Evolutionary conservation across 2,329 filamentous ascomycete species (phyloP).

Genomic region (Dendryphion nanum): DNA sequence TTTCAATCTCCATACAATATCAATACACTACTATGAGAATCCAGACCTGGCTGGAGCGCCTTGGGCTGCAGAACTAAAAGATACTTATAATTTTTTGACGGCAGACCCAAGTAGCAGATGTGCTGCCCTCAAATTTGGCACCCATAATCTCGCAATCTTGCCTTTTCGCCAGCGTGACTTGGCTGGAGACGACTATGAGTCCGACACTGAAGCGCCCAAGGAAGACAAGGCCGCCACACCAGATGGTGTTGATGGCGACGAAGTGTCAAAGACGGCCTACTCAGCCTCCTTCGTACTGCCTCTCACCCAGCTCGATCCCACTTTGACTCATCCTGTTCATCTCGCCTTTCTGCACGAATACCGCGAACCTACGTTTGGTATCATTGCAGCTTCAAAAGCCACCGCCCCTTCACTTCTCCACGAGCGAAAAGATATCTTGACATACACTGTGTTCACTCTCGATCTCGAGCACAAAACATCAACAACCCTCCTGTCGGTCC

Average conservation of each 20-base stretch:
- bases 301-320: slow-evolving; percentile 82
- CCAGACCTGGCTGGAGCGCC: slow-evolving; percentile 82
- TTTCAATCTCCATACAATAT: slow-evolving; percentile 78
- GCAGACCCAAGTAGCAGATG: slow-evolving; percentile 92
- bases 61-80: slow-evolving; percentile 73
- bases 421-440: slow-evolving; percentile 79
- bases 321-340: slow-evolving; percentile 83
- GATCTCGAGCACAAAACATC: slow-evolving; percentile 92
- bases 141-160: slow-evolving; percentile 85
- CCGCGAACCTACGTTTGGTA: slow-evolving; percentile 93
- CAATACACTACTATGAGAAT: slow-evolving; percentile 97
- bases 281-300: slow-evolving; percentile 89
- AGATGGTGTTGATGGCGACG: slow-evolving; percentile 38
- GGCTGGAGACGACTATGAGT: slow-evolving; percentile 88
- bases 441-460: slow-evolving; percentile 92
- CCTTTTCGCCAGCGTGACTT: slow-evolving; percentile 87
- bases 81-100: slow-evolving; percentile 76
- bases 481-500: slow-evolving; percentile 85
- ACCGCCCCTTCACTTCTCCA: slow-evolving; percentile 70
- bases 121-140: slow-evolving; percentile 89
- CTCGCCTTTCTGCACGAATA: slow-evolving; percentile 95
- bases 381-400: slow-evolving; percentile 74
- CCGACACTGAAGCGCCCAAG: slow-evolving; percentile 65
- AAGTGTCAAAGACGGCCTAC: slow-evolving; percentile 65
- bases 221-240: slow-evolving; percentile 30